A percentile compares a stretch with the other conserved stretches of the same genome.
Conservation (phyloP, 495 filamentous ascomycete genomes). For the Clavariopsis aquatica region DNA sequence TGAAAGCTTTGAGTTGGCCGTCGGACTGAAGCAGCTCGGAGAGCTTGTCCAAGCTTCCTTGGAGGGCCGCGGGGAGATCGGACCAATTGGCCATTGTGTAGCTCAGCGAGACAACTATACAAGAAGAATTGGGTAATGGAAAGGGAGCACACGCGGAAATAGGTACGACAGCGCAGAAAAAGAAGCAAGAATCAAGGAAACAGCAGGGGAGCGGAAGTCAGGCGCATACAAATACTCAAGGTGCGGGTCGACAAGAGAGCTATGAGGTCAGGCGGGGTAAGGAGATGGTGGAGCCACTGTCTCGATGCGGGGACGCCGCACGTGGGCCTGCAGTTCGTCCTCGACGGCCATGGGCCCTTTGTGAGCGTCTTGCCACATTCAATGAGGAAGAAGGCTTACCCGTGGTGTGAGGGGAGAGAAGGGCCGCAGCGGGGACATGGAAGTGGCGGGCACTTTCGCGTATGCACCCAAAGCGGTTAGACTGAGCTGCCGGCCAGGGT, state of each 20-base stretch:
- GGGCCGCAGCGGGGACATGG: not conserved
- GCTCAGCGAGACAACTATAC: not conserved
- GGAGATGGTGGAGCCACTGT: not conserved
- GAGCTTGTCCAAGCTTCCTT: conserved; percentile 26
- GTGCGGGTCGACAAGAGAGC: conserved; percentile 1
- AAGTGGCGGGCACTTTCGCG: not conserved
- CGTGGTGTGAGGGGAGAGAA: not conserved
- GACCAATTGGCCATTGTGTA: conserved; percentile 30
- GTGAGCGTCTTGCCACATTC: not conserved
- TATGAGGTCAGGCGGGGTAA: conserved; percentile 30
- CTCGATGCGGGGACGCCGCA: conserved; percentile 15
- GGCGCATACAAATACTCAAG: not conserved
- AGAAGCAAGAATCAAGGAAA: not conserved
- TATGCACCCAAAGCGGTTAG: not conserved
- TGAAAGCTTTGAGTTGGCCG: conserved; percentile 44
- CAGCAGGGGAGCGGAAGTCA: not conserved
- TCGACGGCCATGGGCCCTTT: conserved; percentile 2
- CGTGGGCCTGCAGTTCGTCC: conserved; percentile 17
- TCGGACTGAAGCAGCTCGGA: conserved; percentile 35
- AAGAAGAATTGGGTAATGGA: not conserved
- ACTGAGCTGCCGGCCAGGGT: not conserved
- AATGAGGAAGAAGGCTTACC: not conserved
- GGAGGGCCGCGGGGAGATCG: conserved; percentile 25
- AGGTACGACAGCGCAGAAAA: not conserved
- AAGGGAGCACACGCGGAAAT: not conserved